Percentiles rank a stretch among this genome's conserved stretches.
phyloP scores from a whole-genome alignment of 1,139 yeast species.

The Yamadazyma dendronema region DNA sequence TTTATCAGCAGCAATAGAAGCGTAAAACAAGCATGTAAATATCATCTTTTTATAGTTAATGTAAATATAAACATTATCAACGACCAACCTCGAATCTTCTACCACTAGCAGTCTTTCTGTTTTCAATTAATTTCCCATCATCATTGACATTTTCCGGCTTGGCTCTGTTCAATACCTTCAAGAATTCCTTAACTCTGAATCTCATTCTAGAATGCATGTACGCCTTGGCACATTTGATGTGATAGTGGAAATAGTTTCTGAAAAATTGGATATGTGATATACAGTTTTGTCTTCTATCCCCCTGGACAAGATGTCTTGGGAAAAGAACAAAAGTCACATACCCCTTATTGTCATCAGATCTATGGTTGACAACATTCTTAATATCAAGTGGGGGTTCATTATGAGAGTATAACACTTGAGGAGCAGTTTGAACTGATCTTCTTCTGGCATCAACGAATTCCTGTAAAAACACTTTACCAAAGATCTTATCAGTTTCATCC shows the following conservation, averaged over 20 bases:
- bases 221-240: conserved; percentile 96
- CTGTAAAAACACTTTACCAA: conserved; percentile 93
- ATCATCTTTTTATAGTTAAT: not conserved
- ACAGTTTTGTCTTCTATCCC: conserved; percentile 76
- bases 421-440: conserved; percentile 95
- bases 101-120: conserved; percentile 80
- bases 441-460: conserved; percentile 96
- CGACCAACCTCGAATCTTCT: conserved; percentile 56
- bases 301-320: conserved; percentile 70
- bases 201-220: conserved; percentile 99
- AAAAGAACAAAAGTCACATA: conserved; percentile 74
- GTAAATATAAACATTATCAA: no score
- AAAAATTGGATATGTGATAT: conserved; percentile 88
- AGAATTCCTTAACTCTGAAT: conserved; percentile 86
- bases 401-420: conserved; percentile 91
- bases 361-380: conserved; percentile 30
- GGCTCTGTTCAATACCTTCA: conserved; percentile 94
- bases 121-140: conserved; percentile 56
- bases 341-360: conserved; percentile 54
- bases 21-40: no score
- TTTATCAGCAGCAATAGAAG: conserved; percentile 4
- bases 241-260: conserved; percentile 96
- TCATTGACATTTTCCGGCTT: conserved; percentile 88
- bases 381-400: conserved; percentile 94
- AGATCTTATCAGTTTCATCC: conserved; percentile 94